Percentiles rank a stretch among this genome's conserved stretches.
Conservation (phyloP, 139 green algal genomes). For the Closterium sp. region DNA sequence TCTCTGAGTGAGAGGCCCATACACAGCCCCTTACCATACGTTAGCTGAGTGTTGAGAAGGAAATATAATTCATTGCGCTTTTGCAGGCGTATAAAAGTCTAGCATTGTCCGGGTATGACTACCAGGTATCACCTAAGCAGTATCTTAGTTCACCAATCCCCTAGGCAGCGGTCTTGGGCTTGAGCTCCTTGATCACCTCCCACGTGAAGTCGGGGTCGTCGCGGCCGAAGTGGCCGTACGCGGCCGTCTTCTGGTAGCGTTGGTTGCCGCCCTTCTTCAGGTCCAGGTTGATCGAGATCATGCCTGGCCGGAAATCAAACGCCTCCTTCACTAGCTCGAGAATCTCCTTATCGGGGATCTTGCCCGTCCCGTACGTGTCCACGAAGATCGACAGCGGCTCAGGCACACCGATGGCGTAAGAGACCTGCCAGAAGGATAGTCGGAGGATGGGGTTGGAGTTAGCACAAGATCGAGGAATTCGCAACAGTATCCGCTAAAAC, state of each 20-base stretch:
- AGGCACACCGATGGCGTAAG: constrained; percentile 95
- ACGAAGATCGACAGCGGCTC: constrained; percentile 96
- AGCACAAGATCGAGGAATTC: too few relatives aligned
- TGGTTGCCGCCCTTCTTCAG: constrained; percentile 88
- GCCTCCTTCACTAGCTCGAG: constrained; percentile 77
- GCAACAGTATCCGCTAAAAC: too few relatives aligned
- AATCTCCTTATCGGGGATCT: constrained; percentile 83
- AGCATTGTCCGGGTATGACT: background rate
- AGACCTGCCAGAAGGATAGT: constrained; percentile 49
- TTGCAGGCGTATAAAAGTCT: background rate
- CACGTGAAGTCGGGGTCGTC: constrained; percentile 94
- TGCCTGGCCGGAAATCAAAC: constrained; percentile 94
- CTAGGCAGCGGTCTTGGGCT: constrained; percentile 3
- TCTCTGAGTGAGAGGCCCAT: too few relatives aligned
- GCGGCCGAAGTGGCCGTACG: constrained; percentile 95
- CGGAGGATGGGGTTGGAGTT: too few relatives aligned
- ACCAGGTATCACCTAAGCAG: background rate
- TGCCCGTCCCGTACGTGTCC: constrained; percentile 97
- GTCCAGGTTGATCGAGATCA: constrained; percentile 89
- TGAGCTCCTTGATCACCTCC: constrained; percentile 75
- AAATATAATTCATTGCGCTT: background rate
- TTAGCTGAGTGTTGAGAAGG: too few relatives aligned
- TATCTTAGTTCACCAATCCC: too few relatives aligned
- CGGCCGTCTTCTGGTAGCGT: constrained; percentile 92
- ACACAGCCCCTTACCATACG: too few relatives aligned